These are phyloP conservation scores for Oryza punctata DNA, from an alignment of 176 grass and related monocot species.

Conservation along the genomic window DNA sequence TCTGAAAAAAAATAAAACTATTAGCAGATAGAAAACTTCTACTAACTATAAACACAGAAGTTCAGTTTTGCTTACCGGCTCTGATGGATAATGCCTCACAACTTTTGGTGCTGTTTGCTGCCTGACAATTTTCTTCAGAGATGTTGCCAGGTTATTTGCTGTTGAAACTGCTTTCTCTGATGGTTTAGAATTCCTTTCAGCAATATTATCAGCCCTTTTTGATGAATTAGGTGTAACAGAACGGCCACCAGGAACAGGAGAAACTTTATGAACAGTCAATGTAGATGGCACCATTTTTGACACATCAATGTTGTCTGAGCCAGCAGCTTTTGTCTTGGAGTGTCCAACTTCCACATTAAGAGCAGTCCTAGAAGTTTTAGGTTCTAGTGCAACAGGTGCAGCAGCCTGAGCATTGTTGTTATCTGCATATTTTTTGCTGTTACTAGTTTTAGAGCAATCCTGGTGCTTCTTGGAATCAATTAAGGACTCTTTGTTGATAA, in stretches of 20 bases:
- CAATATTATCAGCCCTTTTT: constrained; percentile 43
- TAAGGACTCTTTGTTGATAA: constrained; percentile 18
- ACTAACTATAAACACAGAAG: constrained; percentile 14
- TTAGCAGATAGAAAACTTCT: constrained; percentile 31
- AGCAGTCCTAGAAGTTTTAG: constrained; percentile 32
- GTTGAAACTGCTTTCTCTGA: constrained; percentile 46
- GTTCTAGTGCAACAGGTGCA: constrained; percentile 31
- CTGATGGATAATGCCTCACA: constrained; percentile 84
- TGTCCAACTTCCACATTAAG: constrained; percentile 37
- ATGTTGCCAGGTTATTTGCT: constrained; percentile 54
- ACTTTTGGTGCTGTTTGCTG: constrained; percentile 66
- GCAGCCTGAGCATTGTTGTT: constrained; percentile 15
- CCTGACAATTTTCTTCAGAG: constrained; percentile 65
- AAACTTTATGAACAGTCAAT: constrained; percentile 38
- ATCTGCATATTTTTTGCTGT: constrained; percentile 21
- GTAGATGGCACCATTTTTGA: constrained; percentile 41
- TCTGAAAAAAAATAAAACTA: constrained; percentile 52
- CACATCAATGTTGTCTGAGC: constrained; percentile 17
- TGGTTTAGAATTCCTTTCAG: constrained; percentile 30
- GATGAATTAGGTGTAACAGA: constrained; percentile 38
- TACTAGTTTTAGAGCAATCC: constrained; percentile 24
- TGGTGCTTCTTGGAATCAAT: constrained; percentile 35
- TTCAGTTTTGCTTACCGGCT: constrained; percentile 63
- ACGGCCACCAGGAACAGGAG: constrained; percentile 35
- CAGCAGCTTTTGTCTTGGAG: constrained; percentile 36